Evolutionary conservation across 768 basidiomycete genomes (phyloP).

Genomic region (Vishniacozyma victoriae): DNA sequence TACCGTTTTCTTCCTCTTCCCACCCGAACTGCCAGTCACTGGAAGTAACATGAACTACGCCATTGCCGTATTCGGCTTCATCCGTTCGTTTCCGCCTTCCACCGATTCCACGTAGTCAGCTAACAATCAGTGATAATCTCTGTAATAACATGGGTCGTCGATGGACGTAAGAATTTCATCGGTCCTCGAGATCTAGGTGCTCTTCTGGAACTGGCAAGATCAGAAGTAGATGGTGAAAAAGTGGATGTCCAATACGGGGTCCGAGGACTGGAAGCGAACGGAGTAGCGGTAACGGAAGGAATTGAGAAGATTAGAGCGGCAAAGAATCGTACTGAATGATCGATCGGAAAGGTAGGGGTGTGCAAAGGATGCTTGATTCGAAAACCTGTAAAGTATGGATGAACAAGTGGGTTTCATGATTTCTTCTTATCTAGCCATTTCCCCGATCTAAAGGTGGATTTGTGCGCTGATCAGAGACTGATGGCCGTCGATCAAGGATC

Average conservation of each 20-base stretch:
- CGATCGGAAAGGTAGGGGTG: too few relatives aligned
- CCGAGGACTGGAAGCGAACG: too few relatives aligned
- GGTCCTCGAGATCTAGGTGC: slow-evolving; percentile 37
- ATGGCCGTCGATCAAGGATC: too few relatives aligned
- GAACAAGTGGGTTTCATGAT: too few relatives aligned
- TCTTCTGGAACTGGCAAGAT: slow-evolving; percentile 25
- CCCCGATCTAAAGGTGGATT: too few relatives aligned
- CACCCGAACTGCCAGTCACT: slow-evolving; percentile 28
- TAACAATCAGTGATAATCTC: slow-evolving; percentile 26
- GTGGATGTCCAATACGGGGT: background rate
- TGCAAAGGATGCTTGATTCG: too few relatives aligned
- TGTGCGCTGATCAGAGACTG: too few relatives aligned
- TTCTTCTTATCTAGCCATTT: too few relatives aligned
- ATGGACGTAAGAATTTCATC: slow-evolving; percentile 38
- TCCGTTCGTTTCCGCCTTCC: slow-evolving; percentile 19
- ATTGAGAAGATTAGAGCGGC: too few relatives aligned
- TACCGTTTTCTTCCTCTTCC: slow-evolving; percentile 44
- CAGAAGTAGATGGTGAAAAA: slow-evolving; percentile 7
- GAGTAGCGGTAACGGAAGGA: too few relatives aligned
- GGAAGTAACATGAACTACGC: slow-evolving; percentile 38
- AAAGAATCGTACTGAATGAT: too few relatives aligned
- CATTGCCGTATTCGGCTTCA: slow-evolving; percentile 34
- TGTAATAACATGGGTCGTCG: slow-evolving; percentile 36
- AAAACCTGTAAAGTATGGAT: too few relatives aligned
- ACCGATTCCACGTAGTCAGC: background rate